Evolutionary conservation across 805 yeast species (phyloP).

Genomic region (Myxozyma neotropica): DNA sequence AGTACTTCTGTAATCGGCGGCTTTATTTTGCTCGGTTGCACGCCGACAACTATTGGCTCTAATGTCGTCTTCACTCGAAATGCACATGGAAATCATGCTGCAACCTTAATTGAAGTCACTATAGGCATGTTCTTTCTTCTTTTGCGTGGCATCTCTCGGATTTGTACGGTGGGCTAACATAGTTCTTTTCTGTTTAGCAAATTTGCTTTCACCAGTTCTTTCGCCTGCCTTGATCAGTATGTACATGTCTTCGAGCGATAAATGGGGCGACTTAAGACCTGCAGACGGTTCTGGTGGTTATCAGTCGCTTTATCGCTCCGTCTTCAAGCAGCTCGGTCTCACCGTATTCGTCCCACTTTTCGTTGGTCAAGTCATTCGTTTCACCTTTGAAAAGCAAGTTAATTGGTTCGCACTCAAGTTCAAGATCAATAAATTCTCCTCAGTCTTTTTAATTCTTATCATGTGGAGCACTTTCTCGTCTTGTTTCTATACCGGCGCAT

Average conservation of each 20-base stretch:
- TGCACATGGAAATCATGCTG: slow-evolving; percentile 81
- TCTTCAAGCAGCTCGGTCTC: slow-evolving; percentile 87
- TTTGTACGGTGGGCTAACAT: neutral
- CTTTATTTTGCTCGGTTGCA: slow-evolving; percentile 74
- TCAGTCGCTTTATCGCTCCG: slow-evolving; percentile 61
- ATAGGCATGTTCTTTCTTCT: slow-evolving; percentile 51
- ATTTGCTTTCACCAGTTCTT: slow-evolving; percentile 79
- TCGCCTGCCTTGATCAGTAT: slow-evolving; percentile 84
- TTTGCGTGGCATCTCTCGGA: too few species aligned
- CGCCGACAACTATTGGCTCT: slow-evolving; percentile 93
- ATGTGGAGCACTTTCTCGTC: slow-evolving; percentile 52
- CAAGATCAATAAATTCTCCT: slow-evolving; percentile 68
- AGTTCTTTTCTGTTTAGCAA: slow-evolving; percentile 37
- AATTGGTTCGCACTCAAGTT: slow-evolving; percentile 61
- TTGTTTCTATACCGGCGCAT: slow-evolving; percentile 81
- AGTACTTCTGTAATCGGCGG: slow-evolving; percentile 80
- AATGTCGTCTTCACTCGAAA: slow-evolving; percentile 88
- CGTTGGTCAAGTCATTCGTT: slow-evolving; percentile 82
- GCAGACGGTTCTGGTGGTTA: slow-evolving; percentile 37
- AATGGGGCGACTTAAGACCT: slow-evolving; percentile 47
- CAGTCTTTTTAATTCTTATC: slow-evolving; percentile 73
- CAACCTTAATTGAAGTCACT: slow-evolving; percentile 81
- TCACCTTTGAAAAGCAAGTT: slow-evolving; percentile 63
- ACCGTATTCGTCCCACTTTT: slow-evolving; percentile 82
- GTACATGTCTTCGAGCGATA: slow-evolving; percentile 75